Percentiles rank a stretch among this genome's conserved stretches.
Conservation (phyloP, 2,329 filamentous ascomycete species). For the Fusarium scirpi region DNA sequence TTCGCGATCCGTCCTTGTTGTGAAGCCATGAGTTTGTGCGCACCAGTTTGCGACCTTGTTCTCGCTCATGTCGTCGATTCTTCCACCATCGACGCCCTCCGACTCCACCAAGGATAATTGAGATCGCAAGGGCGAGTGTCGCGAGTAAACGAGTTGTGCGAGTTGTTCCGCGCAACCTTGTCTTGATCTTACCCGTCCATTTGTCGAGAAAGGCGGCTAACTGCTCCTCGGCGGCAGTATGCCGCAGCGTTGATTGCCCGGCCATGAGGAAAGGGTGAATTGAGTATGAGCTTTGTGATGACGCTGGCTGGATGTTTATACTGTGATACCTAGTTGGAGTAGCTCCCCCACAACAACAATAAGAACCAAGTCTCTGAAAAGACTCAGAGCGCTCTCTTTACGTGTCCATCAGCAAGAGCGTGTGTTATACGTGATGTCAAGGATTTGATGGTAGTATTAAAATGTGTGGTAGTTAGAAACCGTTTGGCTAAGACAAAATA, state of each 20-base stretch:
- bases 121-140: conserved; percentile 78
- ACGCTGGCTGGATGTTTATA: conserved; percentile 14
- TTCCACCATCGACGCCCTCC: conserved; percentile 84
- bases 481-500: conserved; percentile 13
- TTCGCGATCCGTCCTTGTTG: conserved; percentile 94
- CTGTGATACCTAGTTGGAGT: conserved; percentile 12
- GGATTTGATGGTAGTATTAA: background rate
- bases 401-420: conserved; percentile 36
- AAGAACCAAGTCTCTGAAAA: conserved; percentile 32
- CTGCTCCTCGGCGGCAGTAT: conserved; percentile 73
- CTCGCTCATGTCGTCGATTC: conserved; percentile 78
- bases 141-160: conserved; percentile 79
- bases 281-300: conserved; percentile 22
- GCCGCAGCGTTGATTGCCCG: conserved; percentile 84
- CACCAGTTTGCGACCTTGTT: conserved; percentile 83
- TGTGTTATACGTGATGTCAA: conserved; percentile 2
- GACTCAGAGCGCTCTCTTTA: conserved; percentile 31
- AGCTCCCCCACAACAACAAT: conserved; percentile 43
- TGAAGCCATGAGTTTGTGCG: conserved; percentile 92
- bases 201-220: conserved; percentile 73
- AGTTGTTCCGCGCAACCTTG: conserved; percentile 72
- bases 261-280: conserved; percentile 70
- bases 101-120: conserved; percentile 83
- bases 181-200: conserved; percentile 65
- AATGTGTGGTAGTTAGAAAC: conserved; percentile 12